Conservation (phyloP, 768 basidiomycete genomes). For the Phaffia tasmanica region DNA sequence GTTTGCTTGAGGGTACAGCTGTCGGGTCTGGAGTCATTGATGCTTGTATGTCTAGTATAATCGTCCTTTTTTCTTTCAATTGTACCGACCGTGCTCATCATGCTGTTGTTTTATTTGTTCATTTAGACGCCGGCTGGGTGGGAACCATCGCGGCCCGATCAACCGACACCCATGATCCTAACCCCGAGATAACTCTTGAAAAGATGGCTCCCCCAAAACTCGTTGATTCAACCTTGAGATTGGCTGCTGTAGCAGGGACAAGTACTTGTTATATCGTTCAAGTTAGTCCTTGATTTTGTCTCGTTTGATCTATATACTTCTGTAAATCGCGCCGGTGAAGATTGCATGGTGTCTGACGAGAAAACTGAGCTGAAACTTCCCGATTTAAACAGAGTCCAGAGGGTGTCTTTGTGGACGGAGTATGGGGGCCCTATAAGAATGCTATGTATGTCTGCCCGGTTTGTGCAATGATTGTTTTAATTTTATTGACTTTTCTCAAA, state of each 20-base stretch:
- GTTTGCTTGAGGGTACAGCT: constrained; percentile 70
- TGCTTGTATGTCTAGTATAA: constrained; percentile 48
- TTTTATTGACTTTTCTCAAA: background rate
- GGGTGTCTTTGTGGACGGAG: constrained; percentile 76
- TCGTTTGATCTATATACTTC: background rate
- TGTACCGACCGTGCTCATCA: constrained; percentile 6
- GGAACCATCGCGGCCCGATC: constrained; percentile 82
- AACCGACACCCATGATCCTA: constrained; percentile 35
- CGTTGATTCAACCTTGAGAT: constrained; percentile 63
- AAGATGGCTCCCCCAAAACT: constrained; percentile 48
- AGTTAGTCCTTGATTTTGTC: constrained; percentile 40
- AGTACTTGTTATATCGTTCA: constrained; percentile 93
- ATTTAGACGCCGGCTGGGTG: constrained; percentile 76
- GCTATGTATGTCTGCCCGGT: constrained; percentile 45
- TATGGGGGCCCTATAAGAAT: constrained; percentile 69
- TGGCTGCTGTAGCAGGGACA: constrained; percentile 91
- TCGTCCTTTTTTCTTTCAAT: background rate
- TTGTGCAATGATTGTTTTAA: background rate
- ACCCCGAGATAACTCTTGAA: constrained; percentile 46
- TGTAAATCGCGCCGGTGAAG: background rate
- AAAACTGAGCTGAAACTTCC: background rate
- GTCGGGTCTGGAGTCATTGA: constrained; percentile 94
- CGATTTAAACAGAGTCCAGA: constrained; percentile 40
- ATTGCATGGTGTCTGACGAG: too few relatives aligned
- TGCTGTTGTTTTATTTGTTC: background rate